Conservation (phyloP, 1,284 basidiomycete genomes). For the Tremellales sp. region DNA sequence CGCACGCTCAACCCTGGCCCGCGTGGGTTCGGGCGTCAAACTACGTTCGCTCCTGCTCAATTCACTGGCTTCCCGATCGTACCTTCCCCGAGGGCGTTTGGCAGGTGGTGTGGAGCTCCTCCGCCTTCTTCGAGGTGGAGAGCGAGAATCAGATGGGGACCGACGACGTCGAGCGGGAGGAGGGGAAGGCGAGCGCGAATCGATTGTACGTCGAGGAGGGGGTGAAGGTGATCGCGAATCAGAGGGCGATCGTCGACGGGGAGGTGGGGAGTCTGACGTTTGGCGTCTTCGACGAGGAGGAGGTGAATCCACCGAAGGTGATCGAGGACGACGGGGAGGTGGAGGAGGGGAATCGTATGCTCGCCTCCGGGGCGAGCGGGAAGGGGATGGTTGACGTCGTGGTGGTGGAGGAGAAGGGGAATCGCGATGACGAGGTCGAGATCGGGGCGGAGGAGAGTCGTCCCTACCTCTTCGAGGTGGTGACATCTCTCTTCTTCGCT, state of each 20-base stretch:
- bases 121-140: conserved; percentile 12
- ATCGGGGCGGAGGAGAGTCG: conserved; percentile 32
- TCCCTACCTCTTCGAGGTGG: conserved; percentile 26
- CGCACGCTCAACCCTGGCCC: conserved; percentile 13
- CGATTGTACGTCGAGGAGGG: conserved; percentile 2
- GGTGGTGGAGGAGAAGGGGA: background rate
- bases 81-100: conserved; percentile 6
- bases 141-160: conserved; percentile 11
- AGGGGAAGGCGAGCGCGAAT: conserved; percentile 42
- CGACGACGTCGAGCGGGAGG: conserved; percentile 43
- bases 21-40: conserved; percentile 25
- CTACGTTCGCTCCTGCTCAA: conserved; percentile 26
- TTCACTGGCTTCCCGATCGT: conserved; percentile 9
- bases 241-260: conserved; percentile 6
- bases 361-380: conserved; percentile 3
- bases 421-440: conserved; percentile 34
- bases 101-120: conserved; percentile 7
- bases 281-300: too few species aligned
- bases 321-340: background rate
- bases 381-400: background rate
- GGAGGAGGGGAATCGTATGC: background rate
- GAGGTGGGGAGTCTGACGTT: background rate
- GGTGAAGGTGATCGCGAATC: conserved; percentile 11
- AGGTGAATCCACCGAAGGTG: background rate
- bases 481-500: conserved; percentile 10